Evolutionary conservation across 345 rosid species (phyloP), one percentile per base, ranked within the genome.

Genomic region (Eucalyptus polybractea): DNA sequence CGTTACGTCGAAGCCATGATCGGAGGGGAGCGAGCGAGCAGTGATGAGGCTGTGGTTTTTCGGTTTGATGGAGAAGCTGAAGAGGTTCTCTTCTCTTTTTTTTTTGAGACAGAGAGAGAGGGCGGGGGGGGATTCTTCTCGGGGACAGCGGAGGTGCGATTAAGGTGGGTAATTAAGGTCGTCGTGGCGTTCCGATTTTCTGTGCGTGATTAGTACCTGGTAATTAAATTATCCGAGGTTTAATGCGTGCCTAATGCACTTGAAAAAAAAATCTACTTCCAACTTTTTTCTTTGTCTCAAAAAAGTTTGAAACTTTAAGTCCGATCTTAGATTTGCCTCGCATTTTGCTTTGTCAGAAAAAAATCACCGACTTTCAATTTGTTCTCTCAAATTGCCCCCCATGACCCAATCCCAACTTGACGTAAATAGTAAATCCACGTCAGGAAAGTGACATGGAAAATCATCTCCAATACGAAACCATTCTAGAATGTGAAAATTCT

Each of bases 261-360:
- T 53, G 5, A 3, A 53, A 21, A 19, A 53, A 21, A 21, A 2
- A 53, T 51, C 0, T 17, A 53, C 25, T 10, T 56, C 60, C 1
- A 56, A 56, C 29, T 4, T 24, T 56, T 56, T 56, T 56, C 6
- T 9, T 24, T 24, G 6, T 56, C 27, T 56, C 0, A 24, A 56
- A 56, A 56, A 24, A 4, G 6, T 22, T 22, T 1, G 13, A 9
- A 9, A 24, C 1, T 56, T 24, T 56, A 24, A 10, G 6, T 56
- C 11, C 1, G 0, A 2, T 24, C 3, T 22, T 0, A 56, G 0
- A 22, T 17, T 1, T 10, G 1, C 9, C 29, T 22, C 29, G 1
- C 1, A 5, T 56, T 56, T 56, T 24, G 2, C 13, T 56, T 56
- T 56, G 3, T 56, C 1, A 4, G 24, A 24, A 56, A 56, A 56